These are phyloP conservation scores for Microcos paniculata DNA, from an alignment of 345 rosid genomes.

Conservation along the genomic window DNA sequence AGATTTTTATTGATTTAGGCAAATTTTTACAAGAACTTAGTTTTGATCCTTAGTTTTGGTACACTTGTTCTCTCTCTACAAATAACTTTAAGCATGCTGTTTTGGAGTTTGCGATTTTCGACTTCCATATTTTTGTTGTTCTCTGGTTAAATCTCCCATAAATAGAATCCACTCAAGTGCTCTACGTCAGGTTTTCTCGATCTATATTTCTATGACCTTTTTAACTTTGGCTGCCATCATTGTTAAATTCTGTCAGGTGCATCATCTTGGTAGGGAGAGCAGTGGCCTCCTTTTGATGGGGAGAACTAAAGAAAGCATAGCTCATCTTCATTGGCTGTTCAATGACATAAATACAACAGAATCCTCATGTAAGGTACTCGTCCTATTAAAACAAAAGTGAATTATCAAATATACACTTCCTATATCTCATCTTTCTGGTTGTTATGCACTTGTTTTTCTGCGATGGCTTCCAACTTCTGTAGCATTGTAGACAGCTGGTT, in stretches of 20 bases:
- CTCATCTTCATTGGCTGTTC: conserved; percentile 66
- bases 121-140: background rate
- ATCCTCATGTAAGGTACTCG: conserved; percentile 58
- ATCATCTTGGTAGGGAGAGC: conserved; percentile 88
- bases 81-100: background rate
- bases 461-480: background rate
- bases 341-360: conserved; percentile 50
- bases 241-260: conserved; percentile 52
- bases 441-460: background rate
- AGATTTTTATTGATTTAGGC: background rate
- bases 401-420: background rate
- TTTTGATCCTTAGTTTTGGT: background rate
- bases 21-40: background rate
- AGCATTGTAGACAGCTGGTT: background rate
- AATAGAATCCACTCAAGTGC: background rate
- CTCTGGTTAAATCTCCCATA: too few relatives aligned
- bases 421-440: background rate
- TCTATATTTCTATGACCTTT: background rate
- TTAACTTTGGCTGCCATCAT: conserved; percentile 8
- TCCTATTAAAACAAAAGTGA: background rate
- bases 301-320: conserved; percentile 69
- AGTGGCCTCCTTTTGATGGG: conserved; percentile 88
- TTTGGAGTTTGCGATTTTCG: background rate
- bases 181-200: background rate
- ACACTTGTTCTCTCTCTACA: background rate